Evolutionary conservation across 495 filamentous ascomycete genomes (phyloP), one percentile per base, ranked within the genome.

Genomic region (Cudoniella acicularis): DNA sequence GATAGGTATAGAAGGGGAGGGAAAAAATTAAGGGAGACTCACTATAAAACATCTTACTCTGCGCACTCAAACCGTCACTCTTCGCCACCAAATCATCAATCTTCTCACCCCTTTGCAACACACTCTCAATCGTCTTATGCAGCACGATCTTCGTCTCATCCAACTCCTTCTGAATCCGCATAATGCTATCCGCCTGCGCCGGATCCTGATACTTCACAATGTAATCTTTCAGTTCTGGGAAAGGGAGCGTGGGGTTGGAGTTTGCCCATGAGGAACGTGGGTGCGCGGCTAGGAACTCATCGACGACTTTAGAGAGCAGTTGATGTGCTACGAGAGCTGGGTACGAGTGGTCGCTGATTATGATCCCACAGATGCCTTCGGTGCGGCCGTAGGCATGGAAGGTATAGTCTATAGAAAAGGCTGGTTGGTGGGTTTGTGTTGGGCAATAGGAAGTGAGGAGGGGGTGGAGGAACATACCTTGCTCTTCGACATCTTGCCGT

Each of bases 31-130:
- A 36, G 30, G 13, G 24, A 23, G 36, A 65, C 76, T 57, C 68
- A 90, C 88, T 89, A 73, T 98, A 98, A 72, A 98, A 98, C 87
- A 93, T 91, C 82, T 96, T 97, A 71, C 89, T 94, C 79, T 92
- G 88, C 49, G 83, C 79, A 72, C 90, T 93, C 60, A 96, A 71
- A 10, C 88, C 90, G 62, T 92, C 89, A 67, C 87, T 92, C 83
- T 96, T 96, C 56, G 83, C 83, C 41, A 96, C 91, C 63, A 96
- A 73, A 62, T 86, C 87, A 71, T 96, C 91, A 59, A 96, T 89
- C 82, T 96, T 96, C 81, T 94, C 90, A 26, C 88, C 88, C 40
- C 92, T 79, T 75, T 95, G 88, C 65, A 96, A 73, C 54, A 96
- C 89, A 67, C 83, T 86, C 74, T 94, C 89, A 65, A 96, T 93